These are phyloP conservation scores for Hanseniaspora vineae DNA, from an alignment of 805 yeast genomes.

Conservation along the genomic window DNA sequence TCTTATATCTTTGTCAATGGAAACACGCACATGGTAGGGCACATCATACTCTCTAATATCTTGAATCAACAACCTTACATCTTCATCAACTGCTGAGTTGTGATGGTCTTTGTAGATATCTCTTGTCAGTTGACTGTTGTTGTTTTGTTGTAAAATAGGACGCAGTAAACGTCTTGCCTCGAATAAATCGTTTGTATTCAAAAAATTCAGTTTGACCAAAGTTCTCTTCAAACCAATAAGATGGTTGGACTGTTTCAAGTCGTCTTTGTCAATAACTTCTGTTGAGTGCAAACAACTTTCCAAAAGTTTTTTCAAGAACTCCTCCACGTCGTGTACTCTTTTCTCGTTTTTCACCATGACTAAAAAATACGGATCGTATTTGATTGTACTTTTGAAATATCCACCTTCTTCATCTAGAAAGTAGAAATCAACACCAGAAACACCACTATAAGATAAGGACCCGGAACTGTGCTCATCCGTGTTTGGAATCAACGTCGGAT, in stretches of 20 bases:
- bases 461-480: slow-evolving; percentile 17
- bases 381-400: slow-evolving; percentile 73
- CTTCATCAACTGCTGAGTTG: slow-evolving; percentile 26
- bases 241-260: slow-evolving; percentile 74
- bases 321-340: slow-evolving; percentile 63
- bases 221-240: slow-evolving; percentile 59
- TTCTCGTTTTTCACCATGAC: slow-evolving; percentile 40
- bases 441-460: slow-evolving; percentile 31
- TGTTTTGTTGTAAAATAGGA: slow-evolving; percentile 63
- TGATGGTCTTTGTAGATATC: slow-evolving; percentile 37
- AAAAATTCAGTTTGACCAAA: slow-evolving; percentile 57
- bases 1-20: slow-evolving; percentile 78
- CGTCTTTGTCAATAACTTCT: slow-evolving; percentile 55
- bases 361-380: slow-evolving; percentile 78
- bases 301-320: slow-evolving; percentile 52
- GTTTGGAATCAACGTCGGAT: slow-evolving; percentile 59
- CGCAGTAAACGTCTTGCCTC: slow-evolving; percentile 57
- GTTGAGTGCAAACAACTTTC: slow-evolving; percentile 52
- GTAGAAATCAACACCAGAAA: slow-evolving; percentile 86
- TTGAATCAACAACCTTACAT: slow-evolving; percentile 46
- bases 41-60: slow-evolving; percentile 92
- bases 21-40: slow-evolving; percentile 90
- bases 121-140: slow-evolving; percentile 35
- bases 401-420: slow-evolving; percentile 96
- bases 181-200: slow-evolving; percentile 59